These are phyloP conservation scores for Boletales sp. DNA, from an alignment of 768 basidiomycete species.

Conservation along the genomic window DNA sequence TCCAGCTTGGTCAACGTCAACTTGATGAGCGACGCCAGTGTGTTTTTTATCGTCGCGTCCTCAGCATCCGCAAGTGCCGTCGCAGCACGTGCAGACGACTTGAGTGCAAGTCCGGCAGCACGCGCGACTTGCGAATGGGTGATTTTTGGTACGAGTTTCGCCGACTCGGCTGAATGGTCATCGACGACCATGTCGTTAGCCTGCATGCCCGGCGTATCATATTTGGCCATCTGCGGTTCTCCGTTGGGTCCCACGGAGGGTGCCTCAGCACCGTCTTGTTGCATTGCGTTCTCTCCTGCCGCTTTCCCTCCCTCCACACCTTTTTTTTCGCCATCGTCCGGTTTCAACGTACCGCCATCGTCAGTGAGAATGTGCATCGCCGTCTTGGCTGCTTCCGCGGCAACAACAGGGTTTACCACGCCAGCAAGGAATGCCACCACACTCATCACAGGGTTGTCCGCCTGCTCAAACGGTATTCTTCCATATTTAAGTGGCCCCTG, in stretches of 20 bases:
- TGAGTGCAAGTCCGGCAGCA: slow-evolving; percentile 84
- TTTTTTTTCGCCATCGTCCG: slow-evolving; percentile 24
- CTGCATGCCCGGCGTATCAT: slow-evolving; percentile 14
- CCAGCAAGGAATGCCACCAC: slow-evolving; percentile 97
- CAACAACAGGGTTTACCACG: slow-evolving; percentile 85
- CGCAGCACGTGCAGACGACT: slow-evolving; percentile 85
- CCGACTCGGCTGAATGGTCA: slow-evolving; percentile 20
- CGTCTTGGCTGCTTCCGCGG: slow-evolving; percentile 89
- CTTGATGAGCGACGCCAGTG: slow-evolving; percentile 82
- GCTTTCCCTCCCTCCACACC: slow-evolving; percentile 34
- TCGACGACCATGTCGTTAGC: slow-evolving; percentile 47
- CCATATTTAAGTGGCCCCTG: slow-evolving; percentile 75
- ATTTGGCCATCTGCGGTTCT: slow-evolving; percentile 13
- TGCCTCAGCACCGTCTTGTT: slow-evolving; percentile 26
- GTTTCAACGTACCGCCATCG: slow-evolving; percentile 41
- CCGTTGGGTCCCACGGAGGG: slow-evolving; percentile 6
- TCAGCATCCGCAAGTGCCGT: slow-evolving; percentile 76
- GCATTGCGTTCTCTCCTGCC: slow-evolving; percentile 39
- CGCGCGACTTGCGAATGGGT: slow-evolving; percentile 75
- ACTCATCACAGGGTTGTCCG: slow-evolving; percentile 98
- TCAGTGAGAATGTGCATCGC: slow-evolving; percentile 80
- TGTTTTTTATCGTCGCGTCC: slow-evolving; percentile 71
- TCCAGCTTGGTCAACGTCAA: slow-evolving; percentile 85
- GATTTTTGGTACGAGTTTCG: slow-evolving; percentile 36
- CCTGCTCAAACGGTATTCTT: slow-evolving; percentile 85